These are phyloP conservation scores for Cardiospermum halicacabum DNA, from an alignment of 345 rosid genomes.

Conservation along the genomic window DNA sequence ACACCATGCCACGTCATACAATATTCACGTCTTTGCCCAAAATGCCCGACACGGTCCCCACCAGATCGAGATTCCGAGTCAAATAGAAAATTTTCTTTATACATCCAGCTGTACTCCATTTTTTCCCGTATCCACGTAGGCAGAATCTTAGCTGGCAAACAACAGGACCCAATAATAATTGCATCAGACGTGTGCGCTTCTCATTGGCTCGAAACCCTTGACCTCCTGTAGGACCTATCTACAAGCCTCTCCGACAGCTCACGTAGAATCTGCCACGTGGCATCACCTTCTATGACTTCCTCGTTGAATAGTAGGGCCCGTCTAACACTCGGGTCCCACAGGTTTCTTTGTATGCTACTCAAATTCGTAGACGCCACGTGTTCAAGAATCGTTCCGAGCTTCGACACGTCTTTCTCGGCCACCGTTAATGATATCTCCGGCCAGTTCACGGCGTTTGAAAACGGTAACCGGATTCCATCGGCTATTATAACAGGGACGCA, in stretches of 20 bases:
- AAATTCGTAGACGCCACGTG: constrained; percentile 75
- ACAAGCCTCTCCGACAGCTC: constrained; percentile 46
- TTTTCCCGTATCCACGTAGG: constrained; percentile 17
- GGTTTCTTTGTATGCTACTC: constrained; percentile 55
- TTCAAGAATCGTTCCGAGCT: constrained; percentile 51
- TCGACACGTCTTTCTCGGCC: constrained; percentile 72
- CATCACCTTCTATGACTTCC: constrained; percentile 54
- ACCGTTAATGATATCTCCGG: constrained; percentile 72
- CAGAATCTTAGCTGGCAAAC: constrained; percentile 16
- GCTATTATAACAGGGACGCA: constrained; percentile 93
- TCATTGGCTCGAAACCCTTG: constrained; percentile 36
- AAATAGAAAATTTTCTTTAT: too few species aligned
- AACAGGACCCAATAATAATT: not conserved
- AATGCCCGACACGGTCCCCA: constrained; percentile 17
- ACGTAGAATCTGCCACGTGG: constrained; percentile 76
- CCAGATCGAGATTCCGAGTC: too few species aligned
- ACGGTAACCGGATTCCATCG: constrained; percentile 78
- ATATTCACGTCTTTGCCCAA: not conserved
- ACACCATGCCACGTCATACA: not conserved
- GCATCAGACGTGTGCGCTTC: constrained; percentile 11
- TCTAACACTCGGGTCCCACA: constrained; percentile 51
- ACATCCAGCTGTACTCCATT: constrained; percentile 52
- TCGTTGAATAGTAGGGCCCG: constrained; percentile 67
- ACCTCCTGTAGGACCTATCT: constrained; percentile 47
- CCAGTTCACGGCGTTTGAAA: constrained; percentile 64